A percentile compares a stretch with the other conserved stretches of the same genome.
phyloP scores from a whole-genome alignment of 2,329 filamentous ascomycete species.

The Cladosporium sp. region DNA sequence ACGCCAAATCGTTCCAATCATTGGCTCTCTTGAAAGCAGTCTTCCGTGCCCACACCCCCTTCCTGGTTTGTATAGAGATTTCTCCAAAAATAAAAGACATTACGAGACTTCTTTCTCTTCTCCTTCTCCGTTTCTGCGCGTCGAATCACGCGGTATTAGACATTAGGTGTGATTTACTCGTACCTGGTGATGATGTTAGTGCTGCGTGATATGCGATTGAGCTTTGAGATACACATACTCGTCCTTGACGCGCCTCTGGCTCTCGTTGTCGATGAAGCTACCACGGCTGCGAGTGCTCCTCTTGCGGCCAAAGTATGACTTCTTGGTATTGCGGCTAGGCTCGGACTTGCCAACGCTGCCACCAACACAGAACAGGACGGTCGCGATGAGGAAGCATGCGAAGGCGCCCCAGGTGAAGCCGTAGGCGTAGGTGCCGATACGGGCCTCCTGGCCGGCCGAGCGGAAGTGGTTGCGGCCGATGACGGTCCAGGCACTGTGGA shows the following conservation, averaged over 20 bases:
- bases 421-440: constrained; percentile 68
- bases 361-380: constrained; percentile 67
- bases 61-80: constrained; percentile 1
- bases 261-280: constrained; percentile 58
- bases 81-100: constrained; percentile 10
- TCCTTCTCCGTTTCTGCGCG: neutral
- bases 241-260: constrained; percentile 67
- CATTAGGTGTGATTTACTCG: constrained; percentile 18
- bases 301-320: constrained; percentile 53
- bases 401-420: constrained; percentile 77
- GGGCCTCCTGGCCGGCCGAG: constrained; percentile 56
- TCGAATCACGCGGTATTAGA: constrained; percentile 1
- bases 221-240: constrained; percentile 55
- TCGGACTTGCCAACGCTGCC: constrained; percentile 54
- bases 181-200: constrained; percentile 15
- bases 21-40: neutral
- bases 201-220: neutral
- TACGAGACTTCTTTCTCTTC: constrained; percentile 9
- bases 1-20: neutral
- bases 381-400: constrained; percentile 66
- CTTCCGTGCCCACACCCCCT: neutral
- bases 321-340: constrained; percentile 33
- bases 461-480: constrained; percentile 69
- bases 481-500: constrained; percentile 65
- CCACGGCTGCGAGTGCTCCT: constrained; percentile 53